These are phyloP conservation scores for Tinospora cordifolia DNA, from an alignment of 164 flowering plant species.

Conservation along the genomic window DNA sequence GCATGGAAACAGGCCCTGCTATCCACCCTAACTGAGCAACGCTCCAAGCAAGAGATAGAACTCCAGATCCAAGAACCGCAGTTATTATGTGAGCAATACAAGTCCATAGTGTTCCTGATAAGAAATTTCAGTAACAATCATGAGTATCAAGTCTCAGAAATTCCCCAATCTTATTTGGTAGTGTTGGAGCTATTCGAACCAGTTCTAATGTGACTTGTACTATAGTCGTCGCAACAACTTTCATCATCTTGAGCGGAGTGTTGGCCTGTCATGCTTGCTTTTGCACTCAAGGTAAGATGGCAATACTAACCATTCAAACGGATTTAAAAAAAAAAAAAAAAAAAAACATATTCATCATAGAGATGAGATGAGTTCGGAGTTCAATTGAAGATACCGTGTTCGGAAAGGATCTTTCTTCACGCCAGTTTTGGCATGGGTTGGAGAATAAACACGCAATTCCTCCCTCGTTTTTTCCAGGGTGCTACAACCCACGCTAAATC, in stretches of 20 bases:
- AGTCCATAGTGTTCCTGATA: conserved; percentile 56
- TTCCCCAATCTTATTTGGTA: background rate
- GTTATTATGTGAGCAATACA: conserved; percentile 72
- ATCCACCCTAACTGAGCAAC: conserved; percentile 73
- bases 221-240: conserved; percentile 24
- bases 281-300: no score
- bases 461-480: no score
- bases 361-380: no score
- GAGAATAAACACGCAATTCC: no score
- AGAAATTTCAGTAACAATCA: conserved; percentile 1
- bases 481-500: no score
- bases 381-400: no score
- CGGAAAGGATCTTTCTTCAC: no score
- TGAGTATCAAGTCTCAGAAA: background rate
- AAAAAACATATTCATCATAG: no score
- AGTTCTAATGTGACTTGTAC: conserved; percentile 26
- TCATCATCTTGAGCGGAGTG: conserved; percentile 19
- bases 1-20: conserved; percentile 50
- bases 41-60: conserved; percentile 75
- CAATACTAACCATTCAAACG: no score
- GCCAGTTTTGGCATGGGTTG: no score
- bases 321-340: no score
- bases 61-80: conserved; percentile 79
- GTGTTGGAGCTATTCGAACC: conserved; percentile 17
- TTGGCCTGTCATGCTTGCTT: conserved; percentile 22